Percentiles rank a stretch among this genome's conserved stretches.
These are phyloP conservation scores for Exserohilum rostratum DNA, from an alignment of 2,329 filamentous ascomycete genomes.

Conservation along the genomic window DNA sequence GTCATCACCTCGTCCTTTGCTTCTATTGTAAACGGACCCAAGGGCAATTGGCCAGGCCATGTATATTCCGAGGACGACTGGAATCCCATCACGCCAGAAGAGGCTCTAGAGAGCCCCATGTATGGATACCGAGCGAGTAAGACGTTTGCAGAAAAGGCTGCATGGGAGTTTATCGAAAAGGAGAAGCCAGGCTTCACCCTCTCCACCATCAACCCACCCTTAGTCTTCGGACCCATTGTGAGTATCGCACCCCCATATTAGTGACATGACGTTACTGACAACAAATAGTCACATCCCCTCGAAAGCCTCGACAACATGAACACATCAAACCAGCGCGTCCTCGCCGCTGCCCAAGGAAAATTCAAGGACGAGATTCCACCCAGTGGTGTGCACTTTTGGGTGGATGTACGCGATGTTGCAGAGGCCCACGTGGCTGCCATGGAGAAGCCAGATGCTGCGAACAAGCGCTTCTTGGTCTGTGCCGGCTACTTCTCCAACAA, in stretches of 20 bases:
- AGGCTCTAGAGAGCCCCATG: constrained; percentile 53
- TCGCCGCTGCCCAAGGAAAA: constrained; percentile 67
- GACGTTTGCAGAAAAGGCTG: constrained; percentile 64
- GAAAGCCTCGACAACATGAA: constrained; percentile 69
- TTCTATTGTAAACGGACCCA: constrained; percentile 64
- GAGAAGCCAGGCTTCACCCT: constrained; percentile 59
- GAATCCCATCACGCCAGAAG: constrained; percentile 62
- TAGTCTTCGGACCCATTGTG: constrained; percentile 59
- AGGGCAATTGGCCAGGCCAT: constrained; percentile 57
- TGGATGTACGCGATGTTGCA: constrained; percentile 63
- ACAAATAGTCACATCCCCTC: constrained; percentile 59
- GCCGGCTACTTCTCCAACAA: constrained; percentile 67
- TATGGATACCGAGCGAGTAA: constrained; percentile 63
- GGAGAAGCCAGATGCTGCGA: constrained; percentile 62
- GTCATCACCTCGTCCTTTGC: constrained; percentile 74
- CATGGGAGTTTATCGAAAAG: constrained; percentile 60
- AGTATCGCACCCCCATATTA: constrained; percentile 6
- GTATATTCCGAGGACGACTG: constrained; percentile 62
- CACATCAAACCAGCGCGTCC: constrained; percentile 72
- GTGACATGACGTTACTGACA: constrained; percentile 13
- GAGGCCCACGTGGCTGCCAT: constrained; percentile 66
- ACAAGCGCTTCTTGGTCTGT: constrained; percentile 67
- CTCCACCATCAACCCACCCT: constrained; percentile 57
- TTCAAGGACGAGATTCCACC: constrained; percentile 63
- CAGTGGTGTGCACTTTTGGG: constrained; percentile 60